Evolutionary conservation across 2,329 filamentous ascomycete genomes (phyloP).

Genomic region (Neoarthrinium moseri): DNA sequence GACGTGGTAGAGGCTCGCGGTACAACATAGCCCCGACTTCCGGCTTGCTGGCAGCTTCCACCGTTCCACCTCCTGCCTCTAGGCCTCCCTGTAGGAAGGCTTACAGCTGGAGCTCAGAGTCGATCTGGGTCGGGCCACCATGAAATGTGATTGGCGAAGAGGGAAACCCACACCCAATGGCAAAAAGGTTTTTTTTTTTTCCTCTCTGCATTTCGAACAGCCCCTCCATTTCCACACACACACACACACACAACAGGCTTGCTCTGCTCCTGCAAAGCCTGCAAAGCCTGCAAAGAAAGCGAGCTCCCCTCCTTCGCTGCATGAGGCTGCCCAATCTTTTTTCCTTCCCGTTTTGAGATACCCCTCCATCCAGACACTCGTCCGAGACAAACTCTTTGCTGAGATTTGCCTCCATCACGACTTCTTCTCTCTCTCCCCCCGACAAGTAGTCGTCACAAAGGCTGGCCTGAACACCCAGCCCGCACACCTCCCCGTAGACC

Average conservation of each 20-base stretch:
- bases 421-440: background rate
- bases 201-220: constrained; percentile 3
- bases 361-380: constrained; percentile 19
- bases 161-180: constrained; percentile 7
- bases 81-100: no score
- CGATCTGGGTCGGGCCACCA: no score
- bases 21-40: constrained; percentile 6
- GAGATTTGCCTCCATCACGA: constrained; percentile 12
- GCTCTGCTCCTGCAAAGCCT: no score
- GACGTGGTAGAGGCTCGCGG: background rate
- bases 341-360: constrained; percentile 13
- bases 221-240: constrained; percentile 5
- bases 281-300: constrained; percentile 2
- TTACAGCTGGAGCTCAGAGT: no score
- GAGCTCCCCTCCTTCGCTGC: constrained; percentile 3
- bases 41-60: constrained; percentile 4
- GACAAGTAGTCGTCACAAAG: no score
- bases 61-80: background rate
- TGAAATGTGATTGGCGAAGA: constrained; percentile 6
- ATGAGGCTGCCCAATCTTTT: constrained; percentile 12
- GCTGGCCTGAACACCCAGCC: constrained; percentile 34
- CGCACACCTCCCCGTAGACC: constrained; percentile 23
- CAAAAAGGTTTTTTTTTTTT: constrained; percentile 9
- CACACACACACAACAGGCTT: no score
- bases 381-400: constrained; percentile 10